phyloP scores from a whole-genome alignment of 1,284 basidiomycete genomes.

The Veloboletus limbatus region DNA sequence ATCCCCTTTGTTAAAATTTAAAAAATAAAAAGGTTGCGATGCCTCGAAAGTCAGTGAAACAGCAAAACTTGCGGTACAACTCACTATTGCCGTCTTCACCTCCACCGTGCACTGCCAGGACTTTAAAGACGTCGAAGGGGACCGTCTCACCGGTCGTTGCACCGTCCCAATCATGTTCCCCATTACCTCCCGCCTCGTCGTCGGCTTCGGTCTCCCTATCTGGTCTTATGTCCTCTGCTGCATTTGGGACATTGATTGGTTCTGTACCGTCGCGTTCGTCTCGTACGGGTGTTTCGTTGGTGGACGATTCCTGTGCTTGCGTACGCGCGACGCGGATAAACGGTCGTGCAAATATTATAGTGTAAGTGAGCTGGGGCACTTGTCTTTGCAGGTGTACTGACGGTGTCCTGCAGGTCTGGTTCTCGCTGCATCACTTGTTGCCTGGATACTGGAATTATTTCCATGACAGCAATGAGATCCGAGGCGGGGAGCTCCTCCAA shows the following conservation, averaged over 20 bases:
- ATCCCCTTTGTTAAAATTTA: neutral
- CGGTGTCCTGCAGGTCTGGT: slow-evolving; percentile 25
- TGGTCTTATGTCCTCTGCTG: slow-evolving; percentile 26
- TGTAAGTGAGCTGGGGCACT: slow-evolving; percentile 17
- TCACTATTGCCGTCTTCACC: slow-evolving; percentile 29
- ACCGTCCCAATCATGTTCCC: slow-evolving; percentile 40
- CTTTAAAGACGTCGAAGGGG: slow-evolving; percentile 39
- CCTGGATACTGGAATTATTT: slow-evolving; percentile 36
- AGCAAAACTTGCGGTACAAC: slow-evolving; percentile 23
- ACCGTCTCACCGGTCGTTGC: slow-evolving; percentile 30
- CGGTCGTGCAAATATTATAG: slow-evolving; percentile 35
- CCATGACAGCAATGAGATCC: slow-evolving; percentile 16
- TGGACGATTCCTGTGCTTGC: slow-evolving; percentile 25
- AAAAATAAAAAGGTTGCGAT: slow-evolving; percentile 2
- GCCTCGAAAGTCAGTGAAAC: slow-evolving; percentile 19
- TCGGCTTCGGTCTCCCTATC: slow-evolving; percentile 24
- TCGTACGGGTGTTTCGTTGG: slow-evolving; percentile 30
- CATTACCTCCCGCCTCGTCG: slow-evolving; percentile 25
- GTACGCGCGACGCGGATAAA: slow-evolving; percentile 26
- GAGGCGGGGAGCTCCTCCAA: slow-evolving; percentile 24
- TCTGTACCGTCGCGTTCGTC: slow-evolving; percentile 25
- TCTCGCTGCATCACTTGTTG: slow-evolving; percentile 32
- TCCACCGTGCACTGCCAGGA: slow-evolving; percentile 44
- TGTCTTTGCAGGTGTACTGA: slow-evolving; percentile 18
- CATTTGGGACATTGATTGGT: slow-evolving; percentile 29